Evolutionary conservation across 2,329 filamentous ascomycete genomes (phyloP).

Genomic region (Penicillium sp.): DNA sequence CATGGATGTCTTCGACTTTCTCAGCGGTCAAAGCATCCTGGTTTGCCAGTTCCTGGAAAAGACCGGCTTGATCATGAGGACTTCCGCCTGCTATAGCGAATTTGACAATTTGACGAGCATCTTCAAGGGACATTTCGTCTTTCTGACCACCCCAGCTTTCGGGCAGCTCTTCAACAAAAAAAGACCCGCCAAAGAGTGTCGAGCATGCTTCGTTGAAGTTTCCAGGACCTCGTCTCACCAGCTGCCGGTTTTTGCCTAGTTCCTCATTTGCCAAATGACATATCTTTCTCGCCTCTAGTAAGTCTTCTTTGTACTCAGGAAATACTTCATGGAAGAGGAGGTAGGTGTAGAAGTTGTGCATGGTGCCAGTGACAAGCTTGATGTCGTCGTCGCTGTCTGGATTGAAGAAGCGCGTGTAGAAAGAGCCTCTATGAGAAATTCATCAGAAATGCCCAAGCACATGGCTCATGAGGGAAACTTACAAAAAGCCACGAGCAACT

Average conservation of each 20-base stretch:
- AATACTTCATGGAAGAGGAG: constrained; percentile 79
- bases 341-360: constrained; percentile 86
- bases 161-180: constrained; percentile 37
- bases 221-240: constrained; percentile 59
- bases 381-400: constrained; percentile 52
- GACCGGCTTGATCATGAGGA: constrained; percentile 32
- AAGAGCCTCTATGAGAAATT: constrained; percentile 50
- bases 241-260: constrained; percentile 53
- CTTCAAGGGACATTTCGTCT: constrained; percentile 36
- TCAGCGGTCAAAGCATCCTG: constrained; percentile 35
- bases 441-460: too few species aligned
- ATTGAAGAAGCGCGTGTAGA: constrained; percentile 52
- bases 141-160: not conserved
- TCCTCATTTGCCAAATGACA: constrained; percentile 64
- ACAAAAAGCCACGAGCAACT: constrained; percentile 74
- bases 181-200: constrained; percentile 58
- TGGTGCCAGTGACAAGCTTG: constrained; percentile 57
- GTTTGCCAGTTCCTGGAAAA: constrained; percentile 36
- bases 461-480: too few species aligned
- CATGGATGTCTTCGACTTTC: constrained; percentile 47
- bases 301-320: constrained; percentile 65
- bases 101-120: constrained; percentile 48
- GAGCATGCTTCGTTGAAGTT: constrained; percentile 73
- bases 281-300: constrained; percentile 59
- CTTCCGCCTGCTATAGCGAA: constrained; percentile 48